Evolutionary conservation across 371 early-diverging fungal species (phyloP).

Genomic region (Amoeboaphelidium protococcarum): DNA sequence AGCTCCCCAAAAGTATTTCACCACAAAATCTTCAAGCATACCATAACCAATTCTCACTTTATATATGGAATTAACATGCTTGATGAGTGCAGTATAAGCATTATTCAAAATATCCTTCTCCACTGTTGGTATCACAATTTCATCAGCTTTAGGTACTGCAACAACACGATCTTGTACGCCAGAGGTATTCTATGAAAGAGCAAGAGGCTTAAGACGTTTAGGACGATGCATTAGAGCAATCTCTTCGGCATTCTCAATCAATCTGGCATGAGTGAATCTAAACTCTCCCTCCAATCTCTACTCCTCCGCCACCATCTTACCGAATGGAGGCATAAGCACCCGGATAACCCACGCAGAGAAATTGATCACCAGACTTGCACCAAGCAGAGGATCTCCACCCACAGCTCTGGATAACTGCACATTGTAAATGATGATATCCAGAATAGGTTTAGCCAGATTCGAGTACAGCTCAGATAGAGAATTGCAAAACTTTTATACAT

Average conservation of each 20-base stretch:
- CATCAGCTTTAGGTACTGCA: too few species aligned
- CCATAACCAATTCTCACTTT: slow-evolving; percentile 50
- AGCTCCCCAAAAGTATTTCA: slow-evolving; percentile 39
- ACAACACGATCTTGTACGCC: too few species aligned
- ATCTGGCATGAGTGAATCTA: slow-evolving; percentile 47
- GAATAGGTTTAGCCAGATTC: slow-evolving; percentile 53
- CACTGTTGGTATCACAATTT: too few species aligned
- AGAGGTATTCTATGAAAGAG: too few species aligned
- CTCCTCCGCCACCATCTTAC: slow-evolving; percentile 51
- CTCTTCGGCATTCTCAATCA: slow-evolving; percentile 72
- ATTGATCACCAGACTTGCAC: slow-evolving; percentile 34
- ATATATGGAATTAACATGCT: slow-evolving; percentile 51
- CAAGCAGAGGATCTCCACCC: slow-evolving; percentile 36
- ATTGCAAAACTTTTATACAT: slow-evolving; percentile 56
- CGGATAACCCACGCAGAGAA: slow-evolving; percentile 37
- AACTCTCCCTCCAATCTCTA: slow-evolving; percentile 67
- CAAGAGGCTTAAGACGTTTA: too few species aligned
- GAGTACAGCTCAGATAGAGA: slow-evolving; percentile 45
- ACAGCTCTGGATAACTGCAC: slow-evolving; percentile 46
- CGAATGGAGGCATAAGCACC: slow-evolving; percentile 52
- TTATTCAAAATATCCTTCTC: slow-evolving; percentile 42
- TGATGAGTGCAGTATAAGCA: slow-evolving; percentile 32
- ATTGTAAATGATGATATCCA: slow-evolving; percentile 61
- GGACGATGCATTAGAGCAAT: slow-evolving; percentile 58
- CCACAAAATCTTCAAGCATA: slow-evolving; percentile 71